Conservation (phyloP, 2,329 filamentous ascomycete genomes). For the Diaporthe destruens region DNA sequence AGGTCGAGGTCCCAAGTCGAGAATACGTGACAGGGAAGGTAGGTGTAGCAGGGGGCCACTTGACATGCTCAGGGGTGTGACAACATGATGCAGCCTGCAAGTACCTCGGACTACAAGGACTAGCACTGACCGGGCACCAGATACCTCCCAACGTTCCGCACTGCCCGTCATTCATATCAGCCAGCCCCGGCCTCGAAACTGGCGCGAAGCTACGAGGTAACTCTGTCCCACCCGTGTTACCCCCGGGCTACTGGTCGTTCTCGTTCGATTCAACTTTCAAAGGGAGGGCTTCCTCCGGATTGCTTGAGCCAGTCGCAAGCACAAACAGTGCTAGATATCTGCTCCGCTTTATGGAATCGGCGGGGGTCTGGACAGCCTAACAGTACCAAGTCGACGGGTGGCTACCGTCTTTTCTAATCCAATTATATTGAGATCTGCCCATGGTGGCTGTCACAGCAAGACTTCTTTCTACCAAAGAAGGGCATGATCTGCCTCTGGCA, state of each 20-base stretch:
- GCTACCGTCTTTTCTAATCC: constrained; percentile 18
- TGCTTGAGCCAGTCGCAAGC: background rate
- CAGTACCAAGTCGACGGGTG: constrained; percentile 14
- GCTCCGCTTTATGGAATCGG: background rate
- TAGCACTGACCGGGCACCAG: constrained; percentile 25
- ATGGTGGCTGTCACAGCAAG: constrained; percentile 12
- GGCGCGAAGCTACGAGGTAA: constrained; percentile 31
- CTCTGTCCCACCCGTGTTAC: constrained; percentile 32
- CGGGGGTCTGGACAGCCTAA: constrained; percentile 21
- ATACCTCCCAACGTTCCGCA: constrained; percentile 27
- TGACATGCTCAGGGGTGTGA: constrained; percentile 32
- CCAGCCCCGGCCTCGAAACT: constrained; percentile 30
- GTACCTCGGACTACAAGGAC: constrained; percentile 34
- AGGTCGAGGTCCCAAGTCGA: constrained; percentile 28
- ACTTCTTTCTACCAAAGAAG: background rate
- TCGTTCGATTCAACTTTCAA: constrained; percentile 8
- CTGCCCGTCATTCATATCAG: constrained; percentile 33
- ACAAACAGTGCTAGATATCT: background rate
- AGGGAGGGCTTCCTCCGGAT: background rate
- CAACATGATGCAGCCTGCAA: constrained; percentile 33
- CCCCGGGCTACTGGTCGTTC: constrained; percentile 18
- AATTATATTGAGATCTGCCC: constrained; percentile 31
- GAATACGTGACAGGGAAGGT: constrained; percentile 34
- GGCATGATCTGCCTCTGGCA: constrained; percentile 6
- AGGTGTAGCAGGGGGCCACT: constrained; percentile 23